Evolutionary conservation across 495 filamentous ascomycete genomes (phyloP).

Genomic region (Annulohypoxylon stygium): DNA sequence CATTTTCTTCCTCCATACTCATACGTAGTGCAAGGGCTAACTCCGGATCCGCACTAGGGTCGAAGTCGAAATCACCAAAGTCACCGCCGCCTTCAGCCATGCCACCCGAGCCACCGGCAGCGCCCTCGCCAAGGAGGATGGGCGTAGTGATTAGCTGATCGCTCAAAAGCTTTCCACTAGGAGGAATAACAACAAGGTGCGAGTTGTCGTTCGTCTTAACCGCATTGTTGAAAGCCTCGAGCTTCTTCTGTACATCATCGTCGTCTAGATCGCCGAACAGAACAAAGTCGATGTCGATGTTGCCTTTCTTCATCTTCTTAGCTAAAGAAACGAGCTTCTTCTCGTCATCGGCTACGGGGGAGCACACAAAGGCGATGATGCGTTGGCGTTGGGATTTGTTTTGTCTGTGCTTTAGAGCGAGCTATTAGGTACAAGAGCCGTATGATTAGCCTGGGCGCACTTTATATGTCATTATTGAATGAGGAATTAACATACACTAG

Average conservation of each 20-base stretch:
- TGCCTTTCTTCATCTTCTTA: constrained; percentile 98
- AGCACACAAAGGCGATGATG: constrained; percentile 96
- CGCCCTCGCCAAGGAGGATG: constrained; percentile 84
- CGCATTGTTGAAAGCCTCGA: constrained; percentile 90
- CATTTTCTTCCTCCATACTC: constrained; percentile 98
- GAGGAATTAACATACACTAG: constrained; percentile 74
- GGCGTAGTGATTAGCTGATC: constrained; percentile 93
- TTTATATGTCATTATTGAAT: not conserved
- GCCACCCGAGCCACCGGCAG: constrained; percentile 57
- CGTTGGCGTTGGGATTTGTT: constrained; percentile 96
- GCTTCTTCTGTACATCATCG: constrained; percentile 86
- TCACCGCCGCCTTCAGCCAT: constrained; percentile 67
- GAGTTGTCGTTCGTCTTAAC: constrained; percentile 92
- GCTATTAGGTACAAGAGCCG: constrained; percentile 62
- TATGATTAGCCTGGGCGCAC: constrained; percentile 29
- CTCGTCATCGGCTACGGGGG: constrained; percentile 88
- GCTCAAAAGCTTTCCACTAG: constrained; percentile 89
- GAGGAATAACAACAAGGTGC: constrained; percentile 89
- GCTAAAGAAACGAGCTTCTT: constrained; percentile 89
- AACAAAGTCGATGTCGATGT: constrained; percentile 91
- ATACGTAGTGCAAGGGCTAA: constrained; percentile 94
- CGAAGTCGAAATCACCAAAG: constrained; percentile 77
- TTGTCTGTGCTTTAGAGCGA: constrained; percentile 97
- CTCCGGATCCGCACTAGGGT: constrained; percentile 88
- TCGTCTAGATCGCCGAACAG: constrained; percentile 93